A percentile compares a stretch with the other conserved stretches of the same genome.
These are phyloP conservation scores for Cornus florida DNA, from an alignment of 148 eudicot species.

Conservation along the genomic window DNA sequence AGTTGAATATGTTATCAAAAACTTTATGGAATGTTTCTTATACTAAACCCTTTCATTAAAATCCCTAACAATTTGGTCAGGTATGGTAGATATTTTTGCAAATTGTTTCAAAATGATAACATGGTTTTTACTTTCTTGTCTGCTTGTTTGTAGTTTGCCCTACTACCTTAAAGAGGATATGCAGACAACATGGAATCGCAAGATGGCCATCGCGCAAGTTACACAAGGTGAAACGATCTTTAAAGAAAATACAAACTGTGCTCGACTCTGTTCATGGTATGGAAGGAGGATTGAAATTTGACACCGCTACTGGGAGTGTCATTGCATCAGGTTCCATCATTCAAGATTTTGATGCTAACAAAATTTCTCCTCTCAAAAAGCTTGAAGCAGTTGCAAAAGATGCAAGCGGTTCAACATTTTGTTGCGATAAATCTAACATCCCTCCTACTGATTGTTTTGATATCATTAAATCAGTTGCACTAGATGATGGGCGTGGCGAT, in stretches of 20 bases:
- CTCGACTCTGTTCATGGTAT: conserved; percentile 88
- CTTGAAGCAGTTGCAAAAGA: conserved; percentile 19
- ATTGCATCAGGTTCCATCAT: conserved; percentile 52
- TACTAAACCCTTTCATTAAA: neutral
- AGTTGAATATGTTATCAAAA: no score
- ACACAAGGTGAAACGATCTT: conserved; percentile 89
- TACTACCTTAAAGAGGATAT: conserved; percentile 91
- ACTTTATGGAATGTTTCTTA: no score
- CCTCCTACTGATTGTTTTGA: conserved; percentile 10
- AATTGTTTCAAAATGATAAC: neutral
- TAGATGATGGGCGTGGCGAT: conserved; percentile 28
- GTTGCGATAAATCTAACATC: conserved; percentile 11
- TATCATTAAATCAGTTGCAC: conserved; percentile 23
- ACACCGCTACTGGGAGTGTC: conserved; percentile 64
- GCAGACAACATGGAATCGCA: conserved; percentile 91
- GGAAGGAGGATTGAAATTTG: conserved; percentile 83
- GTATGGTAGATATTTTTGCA: neutral
- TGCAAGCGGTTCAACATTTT: conserved; percentile 20
- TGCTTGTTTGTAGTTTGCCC: conserved; percentile 73
- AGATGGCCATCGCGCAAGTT: conserved; percentile 99
- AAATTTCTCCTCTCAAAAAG: conserved; percentile 8
- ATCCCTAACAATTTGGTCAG: neutral
- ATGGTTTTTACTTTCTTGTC: neutral
- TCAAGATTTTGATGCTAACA: conserved; percentile 38
- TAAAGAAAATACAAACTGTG: conserved; percentile 77